phyloP scores from a whole-genome alignment of 345 rosid genomes.

The Sisymbrium irio region DNA sequence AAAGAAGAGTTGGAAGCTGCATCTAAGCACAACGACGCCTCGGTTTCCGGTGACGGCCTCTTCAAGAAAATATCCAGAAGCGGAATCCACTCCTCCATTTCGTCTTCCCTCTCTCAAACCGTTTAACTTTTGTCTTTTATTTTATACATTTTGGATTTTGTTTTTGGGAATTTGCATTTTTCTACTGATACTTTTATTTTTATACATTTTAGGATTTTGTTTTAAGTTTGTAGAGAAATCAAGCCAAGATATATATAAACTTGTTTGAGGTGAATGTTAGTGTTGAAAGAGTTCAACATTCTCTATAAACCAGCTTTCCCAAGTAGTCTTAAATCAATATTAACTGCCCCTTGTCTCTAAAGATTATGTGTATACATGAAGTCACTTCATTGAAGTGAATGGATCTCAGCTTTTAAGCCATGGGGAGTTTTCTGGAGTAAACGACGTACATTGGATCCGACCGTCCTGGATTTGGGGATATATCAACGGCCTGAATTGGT shows the following conservation, averaged over 20 bases:
- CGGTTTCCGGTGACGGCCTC: conserved; percentile 58
- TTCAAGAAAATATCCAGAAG: conserved; percentile 58
- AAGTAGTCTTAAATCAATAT: background rate
- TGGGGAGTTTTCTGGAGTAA: conserved; percentile 59
- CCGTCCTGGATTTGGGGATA: conserved; percentile 86
- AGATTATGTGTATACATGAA: background rate
- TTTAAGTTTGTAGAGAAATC: background rate
- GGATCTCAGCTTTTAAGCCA: conserved; percentile 32
- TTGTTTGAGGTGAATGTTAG: background rate
- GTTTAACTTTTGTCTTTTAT: too few relatives aligned
- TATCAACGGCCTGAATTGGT: conserved; percentile 70
- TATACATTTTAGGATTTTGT: too few relatives aligned
- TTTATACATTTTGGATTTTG: too few relatives aligned
- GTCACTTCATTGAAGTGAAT: background rate
- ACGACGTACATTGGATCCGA: conserved; percentile 87
- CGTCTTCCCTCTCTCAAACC: background rate
- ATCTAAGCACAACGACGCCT: conserved; percentile 70
- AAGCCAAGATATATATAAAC: background rate
- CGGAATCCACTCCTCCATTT: conserved; percentile 69
- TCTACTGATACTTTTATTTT: too few relatives aligned
- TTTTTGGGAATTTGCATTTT: too few relatives aligned
- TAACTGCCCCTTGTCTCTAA: background rate
- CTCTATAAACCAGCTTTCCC: background rate
- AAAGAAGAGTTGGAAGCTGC: conserved; percentile 38
- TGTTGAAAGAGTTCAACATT: background rate